Evolutionary conservation across 2,329 filamentous ascomycete species (phyloP).

Genomic region (Coniochaeta ligniaria): DNA sequence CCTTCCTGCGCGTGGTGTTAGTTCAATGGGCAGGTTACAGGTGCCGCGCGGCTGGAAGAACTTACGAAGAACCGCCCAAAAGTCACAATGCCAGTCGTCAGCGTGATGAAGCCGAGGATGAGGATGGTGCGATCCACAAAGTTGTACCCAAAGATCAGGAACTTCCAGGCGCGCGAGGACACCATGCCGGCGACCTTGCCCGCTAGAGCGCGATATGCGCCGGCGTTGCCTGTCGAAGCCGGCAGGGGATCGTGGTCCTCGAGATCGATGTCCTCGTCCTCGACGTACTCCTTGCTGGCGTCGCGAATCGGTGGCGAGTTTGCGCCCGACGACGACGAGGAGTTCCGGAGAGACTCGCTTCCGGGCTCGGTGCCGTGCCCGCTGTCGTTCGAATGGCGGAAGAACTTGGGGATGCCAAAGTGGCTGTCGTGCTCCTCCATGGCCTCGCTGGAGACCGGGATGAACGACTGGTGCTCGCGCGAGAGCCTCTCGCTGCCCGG

Average conservation of each 20-base stretch:
- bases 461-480: slow-evolving; percentile 50
- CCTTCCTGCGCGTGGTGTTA: slow-evolving; percentile 46
- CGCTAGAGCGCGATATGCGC: slow-evolving; percentile 35
- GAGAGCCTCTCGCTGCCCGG: slow-evolving; percentile 4
- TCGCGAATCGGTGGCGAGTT: slow-evolving; percentile 34
- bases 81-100: slow-evolving; percentile 66
- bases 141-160: slow-evolving; percentile 55
- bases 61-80: slow-evolving; percentile 82
- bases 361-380: slow-evolving; percentile 67
- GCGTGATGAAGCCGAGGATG: slow-evolving; percentile 66
- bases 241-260: slow-evolving; percentile 18
- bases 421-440: slow-evolving; percentile 43
- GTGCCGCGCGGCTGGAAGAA: slow-evolving; percentile 10
- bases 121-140: slow-evolving; percentile 71
- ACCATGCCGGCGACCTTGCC: slow-evolving; percentile 47
- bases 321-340: slow-evolving; percentile 54
- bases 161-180: slow-evolving; percentile 47
- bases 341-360: slow-evolving; percentile 59
- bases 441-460: slow-evolving; percentile 52
- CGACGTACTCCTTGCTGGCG: slow-evolving; percentile 39
- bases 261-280: slow-evolving; percentile 36
- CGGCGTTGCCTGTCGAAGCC: background rate
- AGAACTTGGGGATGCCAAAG: slow-evolving; percentile 24
- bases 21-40: background rate
- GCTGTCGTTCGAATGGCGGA: slow-evolving; percentile 63